phyloP scores from a whole-genome alignment of 108 stramenopile genomes.

The Cyclotella baltica region DNA sequence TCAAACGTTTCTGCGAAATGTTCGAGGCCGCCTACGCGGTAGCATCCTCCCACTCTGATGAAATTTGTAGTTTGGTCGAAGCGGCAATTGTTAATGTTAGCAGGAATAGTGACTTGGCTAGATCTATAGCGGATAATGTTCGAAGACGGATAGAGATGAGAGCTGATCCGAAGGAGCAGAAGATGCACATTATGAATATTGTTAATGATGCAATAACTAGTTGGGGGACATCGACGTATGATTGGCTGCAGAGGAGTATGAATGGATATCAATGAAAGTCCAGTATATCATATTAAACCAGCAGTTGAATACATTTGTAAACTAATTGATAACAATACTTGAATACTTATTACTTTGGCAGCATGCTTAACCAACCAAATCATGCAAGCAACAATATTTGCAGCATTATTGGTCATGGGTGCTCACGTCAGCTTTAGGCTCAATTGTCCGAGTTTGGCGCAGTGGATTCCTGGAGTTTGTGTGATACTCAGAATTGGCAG shows the following conservation, averaged over 20 bases:
- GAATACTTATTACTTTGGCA: neutral
- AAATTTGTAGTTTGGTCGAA: slow-evolving; percentile 81
- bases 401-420: too few species aligned
- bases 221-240: slow-evolving; percentile 88
- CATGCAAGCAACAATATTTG: too few species aligned
- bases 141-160: slow-evolving; percentile 77
- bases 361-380: too few species aligned
- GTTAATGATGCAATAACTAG: slow-evolving; percentile 86
- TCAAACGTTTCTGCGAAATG: slow-evolving; percentile 84
- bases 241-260: slow-evolving; percentile 92
- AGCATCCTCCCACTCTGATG: slow-evolving; percentile 76
- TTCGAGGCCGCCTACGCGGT: slow-evolving; percentile 87
- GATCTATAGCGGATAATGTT: slow-evolving; percentile 71
- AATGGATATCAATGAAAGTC: slow-evolving; percentile 87
- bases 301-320: neutral
- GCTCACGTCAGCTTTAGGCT: neutral
- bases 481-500: too few species aligned
- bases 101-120: slow-evolving; percentile 64
- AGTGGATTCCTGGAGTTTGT: too few species aligned
- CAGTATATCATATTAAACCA: neutral
- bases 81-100: slow-evolving; percentile 82
- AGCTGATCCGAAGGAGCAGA: slow-evolving; percentile 72
- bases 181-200: slow-evolving; percentile 84
- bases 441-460: too few species aligned
- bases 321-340: neutral